Percentiles rank a stretch among this genome's conserved stretches.
phyloP scores from a whole-genome alignment of 2,329 filamentous ascomycete genomes.

The Aureobasidium uvarum region DNA sequence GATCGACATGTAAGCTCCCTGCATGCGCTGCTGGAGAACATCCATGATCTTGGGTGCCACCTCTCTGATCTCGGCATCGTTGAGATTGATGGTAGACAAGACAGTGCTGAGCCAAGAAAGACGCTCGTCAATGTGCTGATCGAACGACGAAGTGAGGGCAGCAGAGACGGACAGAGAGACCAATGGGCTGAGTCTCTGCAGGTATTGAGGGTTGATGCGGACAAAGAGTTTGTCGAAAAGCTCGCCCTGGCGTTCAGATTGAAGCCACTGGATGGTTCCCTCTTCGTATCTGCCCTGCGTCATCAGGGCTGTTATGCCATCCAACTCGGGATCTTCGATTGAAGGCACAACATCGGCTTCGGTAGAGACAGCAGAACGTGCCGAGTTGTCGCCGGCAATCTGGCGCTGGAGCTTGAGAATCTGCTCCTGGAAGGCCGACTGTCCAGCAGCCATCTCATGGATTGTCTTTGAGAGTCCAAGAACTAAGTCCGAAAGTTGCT shows the following conservation, averaged over 20 bases:
- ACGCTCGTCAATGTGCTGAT: conserved; percentile 54
- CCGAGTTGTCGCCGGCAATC: conserved; percentile 39
- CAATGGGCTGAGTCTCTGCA: conserved; percentile 56
- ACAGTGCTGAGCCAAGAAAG: conserved; percentile 60
- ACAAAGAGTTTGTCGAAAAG: conserved; percentile 64
- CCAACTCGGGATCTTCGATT: conserved; percentile 58
- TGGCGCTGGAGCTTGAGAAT: conserved; percentile 44
- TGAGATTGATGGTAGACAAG: conserved; percentile 54
- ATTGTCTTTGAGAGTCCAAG: conserved; percentile 66
- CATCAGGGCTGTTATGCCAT: conserved; percentile 62
- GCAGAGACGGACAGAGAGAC: conserved; percentile 61
- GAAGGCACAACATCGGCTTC: conserved; percentile 41
- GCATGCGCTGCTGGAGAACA: conserved; percentile 57
- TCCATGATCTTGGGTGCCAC: conserved; percentile 61
- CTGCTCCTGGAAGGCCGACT: conserved; percentile 65
- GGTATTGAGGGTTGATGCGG: conserved; percentile 56
- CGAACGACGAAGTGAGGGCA: conserved; percentile 58
- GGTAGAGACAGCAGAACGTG: conserved; percentile 26
- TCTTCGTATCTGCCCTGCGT: conserved; percentile 51
- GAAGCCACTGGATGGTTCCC: conserved; percentile 56
- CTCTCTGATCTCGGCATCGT: conserved; percentile 51
- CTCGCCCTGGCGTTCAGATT: conserved; percentile 57
- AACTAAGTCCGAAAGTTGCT: conserved; percentile 67
- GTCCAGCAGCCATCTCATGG: conserved; percentile 65
- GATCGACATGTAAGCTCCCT: conserved; percentile 57